Evolutionary conservation across 805 yeast genomes (phyloP).

Genomic region (Cyberlindnera petersonii): DNA sequence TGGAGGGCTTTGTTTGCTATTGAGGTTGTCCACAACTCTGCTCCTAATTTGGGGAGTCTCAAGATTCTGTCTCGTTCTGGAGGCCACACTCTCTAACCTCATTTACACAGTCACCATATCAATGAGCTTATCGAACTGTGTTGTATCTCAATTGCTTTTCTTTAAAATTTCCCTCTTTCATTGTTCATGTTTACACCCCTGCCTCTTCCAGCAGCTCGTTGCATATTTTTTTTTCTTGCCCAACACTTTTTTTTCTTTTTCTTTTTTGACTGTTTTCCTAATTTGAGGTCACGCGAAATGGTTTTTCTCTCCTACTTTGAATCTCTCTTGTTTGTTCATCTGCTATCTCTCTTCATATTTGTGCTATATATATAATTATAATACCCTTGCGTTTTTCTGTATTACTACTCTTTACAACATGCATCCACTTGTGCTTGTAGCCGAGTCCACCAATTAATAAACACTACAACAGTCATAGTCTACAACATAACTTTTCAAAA

Average conservation of each 20-base stretch:
- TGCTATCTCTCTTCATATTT: not conserved
- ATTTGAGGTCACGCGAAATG: conserved; percentile 1
- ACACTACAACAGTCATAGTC: not conserved
- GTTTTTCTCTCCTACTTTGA: not conserved
- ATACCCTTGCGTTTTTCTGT: not conserved
- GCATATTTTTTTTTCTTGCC: conserved; percentile 4
- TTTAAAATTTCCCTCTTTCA: not conserved
- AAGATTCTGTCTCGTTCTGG: not conserved
- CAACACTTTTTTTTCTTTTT: not conserved
- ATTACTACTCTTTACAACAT: not conserved
- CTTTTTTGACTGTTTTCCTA: not conserved
- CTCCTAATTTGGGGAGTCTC: not conserved
- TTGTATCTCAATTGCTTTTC: not conserved
- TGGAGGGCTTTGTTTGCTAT: not conserved
- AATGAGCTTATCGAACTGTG: too few relatives aligned
- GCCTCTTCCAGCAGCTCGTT: conserved; percentile 10
- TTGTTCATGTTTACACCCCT: not conserved
- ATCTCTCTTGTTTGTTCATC: not conserved
- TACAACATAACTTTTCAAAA: not conserved
- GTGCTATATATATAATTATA: not conserved
- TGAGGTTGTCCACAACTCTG: not conserved
- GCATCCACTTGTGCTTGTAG: too few relatives aligned
- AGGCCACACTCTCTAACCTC: too few relatives aligned
- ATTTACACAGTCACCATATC: too few relatives aligned
- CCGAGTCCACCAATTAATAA: not conserved